These are phyloP conservation scores for Acrocalymma vagum DNA, from an alignment of 2,329 filamentous ascomycete species.

Conservation along the genomic window DNA sequence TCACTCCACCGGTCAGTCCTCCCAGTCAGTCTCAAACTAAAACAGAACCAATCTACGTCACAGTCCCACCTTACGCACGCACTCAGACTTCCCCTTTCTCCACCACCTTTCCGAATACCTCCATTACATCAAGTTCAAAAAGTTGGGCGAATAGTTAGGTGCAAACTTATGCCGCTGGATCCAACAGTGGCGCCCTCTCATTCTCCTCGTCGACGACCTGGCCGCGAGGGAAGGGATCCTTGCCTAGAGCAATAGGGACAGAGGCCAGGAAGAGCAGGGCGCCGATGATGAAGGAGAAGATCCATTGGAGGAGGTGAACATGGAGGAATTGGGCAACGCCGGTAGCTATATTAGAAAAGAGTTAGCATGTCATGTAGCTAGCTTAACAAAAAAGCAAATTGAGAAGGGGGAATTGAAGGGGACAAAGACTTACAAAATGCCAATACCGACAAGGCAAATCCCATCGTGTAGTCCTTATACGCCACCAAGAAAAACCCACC, in stretches of 20 bases:
- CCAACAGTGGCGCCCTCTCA: constrained; percentile 63
- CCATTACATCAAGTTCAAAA: no score
- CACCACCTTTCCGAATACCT: no score
- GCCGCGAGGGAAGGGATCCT: constrained; percentile 60
- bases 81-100: no score
- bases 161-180: no score
- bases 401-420: not conserved
- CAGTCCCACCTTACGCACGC: no score
- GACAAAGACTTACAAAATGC: constrained; percentile 68
- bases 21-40: no score
- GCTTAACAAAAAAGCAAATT: not conserved
- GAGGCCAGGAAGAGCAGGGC: constrained; percentile 75
- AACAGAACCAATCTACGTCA: no score
- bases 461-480: constrained; percentile 81
- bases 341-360: constrained; percentile 61
- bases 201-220: constrained; percentile 58
- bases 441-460: constrained; percentile 79
- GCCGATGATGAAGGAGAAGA: constrained; percentile 89
- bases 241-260: constrained; percentile 69
- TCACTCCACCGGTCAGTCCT: no score
- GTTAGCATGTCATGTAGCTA: constrained; percentile 6
- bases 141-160: no score
- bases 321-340: constrained; percentile 79
- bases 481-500: constrained; percentile 77
- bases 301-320: constrained; percentile 85